A percentile compares a stretch with the other conserved stretches of the same genome.
Conservation (phyloP, 176 grass and related monocot genomes). For the Metroxylon sagu region DNA sequence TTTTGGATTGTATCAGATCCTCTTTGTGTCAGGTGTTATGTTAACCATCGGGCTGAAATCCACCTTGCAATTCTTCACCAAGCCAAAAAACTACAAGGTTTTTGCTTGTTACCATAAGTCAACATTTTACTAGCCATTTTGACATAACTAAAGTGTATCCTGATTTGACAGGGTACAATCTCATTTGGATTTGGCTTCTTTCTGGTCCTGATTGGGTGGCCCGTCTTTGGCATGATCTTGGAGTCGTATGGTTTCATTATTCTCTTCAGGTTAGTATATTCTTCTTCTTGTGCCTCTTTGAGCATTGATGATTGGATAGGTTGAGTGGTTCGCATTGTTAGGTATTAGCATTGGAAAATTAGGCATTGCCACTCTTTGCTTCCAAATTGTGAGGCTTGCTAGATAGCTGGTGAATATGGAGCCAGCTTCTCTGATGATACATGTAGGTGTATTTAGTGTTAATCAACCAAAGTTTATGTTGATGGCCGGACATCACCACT, state of each 20-base stretch:
- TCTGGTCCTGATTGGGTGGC: conserved; percentile 87
- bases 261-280: conserved; percentile 64
- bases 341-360: no score
- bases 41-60: conserved; percentile 95
- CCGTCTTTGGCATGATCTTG: conserved; percentile 88
- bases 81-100: conserved; percentile 98
- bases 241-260: conserved; percentile 94
- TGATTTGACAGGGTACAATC: conserved; percentile 79
- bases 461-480: no score
- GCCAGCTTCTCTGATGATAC: no score
- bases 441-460: no score
- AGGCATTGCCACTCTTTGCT: no score
- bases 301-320: no score
- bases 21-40: conserved; percentile 92
- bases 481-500: no score
- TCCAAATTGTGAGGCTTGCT: no score
- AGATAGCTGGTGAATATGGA: no score
- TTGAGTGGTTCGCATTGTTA: no score
- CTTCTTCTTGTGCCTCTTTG: neutral
- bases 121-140: neutral
- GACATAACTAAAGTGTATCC: neutral
- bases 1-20: conserved; percentile 49
- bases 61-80: conserved; percentile 98
- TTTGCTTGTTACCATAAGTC: neutral
- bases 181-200: conserved; percentile 89